Evolutionary conservation across 768 basidiomycete genomes (phyloP).

Genomic region (Phylloporus arenicola): DNA sequence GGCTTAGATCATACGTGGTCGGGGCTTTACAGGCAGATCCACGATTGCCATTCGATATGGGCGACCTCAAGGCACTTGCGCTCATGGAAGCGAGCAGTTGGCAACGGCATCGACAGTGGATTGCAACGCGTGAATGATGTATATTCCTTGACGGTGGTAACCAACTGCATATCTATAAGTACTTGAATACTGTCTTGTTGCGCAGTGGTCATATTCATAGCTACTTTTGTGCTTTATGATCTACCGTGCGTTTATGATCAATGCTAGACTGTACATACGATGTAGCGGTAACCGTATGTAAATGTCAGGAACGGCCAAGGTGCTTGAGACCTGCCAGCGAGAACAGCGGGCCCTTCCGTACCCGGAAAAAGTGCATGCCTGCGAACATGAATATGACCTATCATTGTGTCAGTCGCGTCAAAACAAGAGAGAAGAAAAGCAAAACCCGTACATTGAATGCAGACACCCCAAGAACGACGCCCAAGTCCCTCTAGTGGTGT

Average conservation of each 20-base stretch:
- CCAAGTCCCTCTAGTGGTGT: slow-evolving; percentile 9
- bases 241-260: not conserved
- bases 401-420: not conserved
- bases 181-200: not conserved
- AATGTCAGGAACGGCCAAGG: not conserved
- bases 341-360: slow-evolving; percentile 15
- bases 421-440: not conserved
- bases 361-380: slow-evolving; percentile 29
- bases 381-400: slow-evolving; percentile 28
- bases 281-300: not conserved
- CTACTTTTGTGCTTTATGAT: not conserved
- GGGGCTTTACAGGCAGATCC: slow-evolving; percentile 37
- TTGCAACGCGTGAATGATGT: slow-evolving; percentile 23
- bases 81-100: slow-evolving; percentile 39
- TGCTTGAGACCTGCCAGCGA: not conserved
- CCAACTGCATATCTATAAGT: not conserved
- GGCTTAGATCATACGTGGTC: slow-evolving; percentile 39
- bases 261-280: not conserved
- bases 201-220: not conserved
- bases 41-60: slow-evolving; percentile 33
- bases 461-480: slow-evolving; percentile 2
- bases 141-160: not conserved
- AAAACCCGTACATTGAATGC: slow-evolving; percentile 40
- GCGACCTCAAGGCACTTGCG: slow-evolving; percentile 32
- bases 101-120: slow-evolving; percentile 37